phyloP scores from a whole-genome alignment of 2,329 filamentous ascomycete genomes.

The Xylogone sp. region DNA sequence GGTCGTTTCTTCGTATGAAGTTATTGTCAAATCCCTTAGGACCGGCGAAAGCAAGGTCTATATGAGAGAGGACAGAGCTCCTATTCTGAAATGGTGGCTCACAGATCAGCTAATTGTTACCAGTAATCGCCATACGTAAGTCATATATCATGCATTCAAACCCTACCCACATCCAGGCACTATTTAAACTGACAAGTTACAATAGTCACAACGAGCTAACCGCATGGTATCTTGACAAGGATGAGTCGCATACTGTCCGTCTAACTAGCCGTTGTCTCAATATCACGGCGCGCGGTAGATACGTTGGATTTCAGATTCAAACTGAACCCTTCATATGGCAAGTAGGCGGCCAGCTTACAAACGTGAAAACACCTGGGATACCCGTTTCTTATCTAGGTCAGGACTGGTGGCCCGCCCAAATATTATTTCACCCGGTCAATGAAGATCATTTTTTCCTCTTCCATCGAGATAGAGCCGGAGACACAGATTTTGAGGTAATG shows the following conservation, averaged over 20 bases:
- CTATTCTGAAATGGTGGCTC: background rate
- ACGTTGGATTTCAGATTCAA: background rate
- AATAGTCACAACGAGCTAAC: background rate
- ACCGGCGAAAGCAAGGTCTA: background rate
- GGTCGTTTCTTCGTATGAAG: background rate
- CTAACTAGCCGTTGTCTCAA: background rate
- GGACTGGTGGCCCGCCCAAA: background rate
- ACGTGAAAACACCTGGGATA: constrained; percentile 1
- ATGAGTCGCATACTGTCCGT: background rate
- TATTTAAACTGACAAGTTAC: too few species aligned
- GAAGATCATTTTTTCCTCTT: constrained; percentile 2
- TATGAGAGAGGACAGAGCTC: background rate
- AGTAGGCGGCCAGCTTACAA: constrained; percentile 9
- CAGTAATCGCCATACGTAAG: background rate
- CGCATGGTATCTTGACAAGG: background rate
- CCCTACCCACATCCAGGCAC: too few species aligned
- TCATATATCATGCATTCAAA: background rate
- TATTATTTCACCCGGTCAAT: constrained; percentile 4
- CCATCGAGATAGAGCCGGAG: background rate
- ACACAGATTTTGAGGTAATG: background rate
- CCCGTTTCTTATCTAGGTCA: background rate
- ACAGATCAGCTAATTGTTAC: background rate
- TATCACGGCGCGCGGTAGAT: background rate
- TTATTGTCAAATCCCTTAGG: background rate
- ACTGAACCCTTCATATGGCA: constrained; percentile 16